Percentiles rank a stretch among this genome's conserved stretches.
phyloP scores from a whole-genome alignment of 2,329 filamentous ascomycete species.

The Aspergillus sclerotialis region DNA sequence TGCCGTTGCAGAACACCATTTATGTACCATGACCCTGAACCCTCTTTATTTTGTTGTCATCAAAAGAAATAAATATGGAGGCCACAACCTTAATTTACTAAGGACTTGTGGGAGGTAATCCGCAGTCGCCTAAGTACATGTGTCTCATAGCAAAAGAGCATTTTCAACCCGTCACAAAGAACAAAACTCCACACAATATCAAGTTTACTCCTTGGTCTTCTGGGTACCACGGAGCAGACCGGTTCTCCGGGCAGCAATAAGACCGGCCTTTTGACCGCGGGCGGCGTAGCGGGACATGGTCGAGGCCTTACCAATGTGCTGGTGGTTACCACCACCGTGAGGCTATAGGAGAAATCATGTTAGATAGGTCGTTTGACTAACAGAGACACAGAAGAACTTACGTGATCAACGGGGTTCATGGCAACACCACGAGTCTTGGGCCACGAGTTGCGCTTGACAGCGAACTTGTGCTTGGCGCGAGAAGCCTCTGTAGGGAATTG shows the following conservation, averaged over 20 bases:
- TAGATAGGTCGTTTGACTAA: slow-evolving; percentile 9
- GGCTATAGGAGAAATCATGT: slow-evolving; percentile 41
- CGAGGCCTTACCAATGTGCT: slow-evolving; percentile 99
- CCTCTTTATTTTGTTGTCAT: slow-evolving; percentile 22
- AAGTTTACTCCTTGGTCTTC: slow-evolving; percentile 95
- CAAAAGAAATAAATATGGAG: slow-evolving; percentile 26
- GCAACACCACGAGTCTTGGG: slow-evolving; percentile 99
- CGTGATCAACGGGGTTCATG: slow-evolving; percentile 99
- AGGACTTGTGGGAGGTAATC: slow-evolving; percentile 31
- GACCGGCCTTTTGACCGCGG: slow-evolving; percentile 99
- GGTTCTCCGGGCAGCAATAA: slow-evolving; percentile 98
- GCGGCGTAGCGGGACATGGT: slow-evolving; percentile 98
- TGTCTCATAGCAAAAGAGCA: slow-evolving; percentile 35
- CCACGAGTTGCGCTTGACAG: slow-evolving; percentile 99
- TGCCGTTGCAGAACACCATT: too few relatives aligned
- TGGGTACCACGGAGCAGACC: slow-evolving; percentile 99
- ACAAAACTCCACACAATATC: slow-evolving; percentile 54
- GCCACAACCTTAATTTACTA: slow-evolving; percentile 36
- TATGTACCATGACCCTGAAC: slow-evolving; percentile 11
- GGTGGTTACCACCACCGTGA: slow-evolving; percentile 99
- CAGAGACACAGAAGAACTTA: slow-evolving; percentile 30
- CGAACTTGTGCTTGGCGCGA: slow-evolving; percentile 99
- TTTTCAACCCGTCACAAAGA: slow-evolving; percentile 36
- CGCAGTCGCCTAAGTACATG: slow-evolving; percentile 36
- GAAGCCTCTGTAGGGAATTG: slow-evolving; percentile 69